These are phyloP conservation scores for Excoecaria agallocha DNA, from an alignment of 345 rosid genomes.

Conservation along the genomic window DNA sequence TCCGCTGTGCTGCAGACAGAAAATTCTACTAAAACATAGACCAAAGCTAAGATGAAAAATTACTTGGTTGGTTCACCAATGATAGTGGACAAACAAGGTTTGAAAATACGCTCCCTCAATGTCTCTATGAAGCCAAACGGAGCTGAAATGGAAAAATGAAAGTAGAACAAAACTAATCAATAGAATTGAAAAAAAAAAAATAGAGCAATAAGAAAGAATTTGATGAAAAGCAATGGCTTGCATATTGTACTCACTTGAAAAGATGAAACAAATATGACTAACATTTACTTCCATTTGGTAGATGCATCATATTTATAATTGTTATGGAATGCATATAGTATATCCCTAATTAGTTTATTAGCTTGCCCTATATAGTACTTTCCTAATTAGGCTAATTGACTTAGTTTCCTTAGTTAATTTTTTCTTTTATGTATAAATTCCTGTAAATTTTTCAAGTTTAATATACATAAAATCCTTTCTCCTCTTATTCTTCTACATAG, in stretches of 20 bases:
- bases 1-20: background rate
- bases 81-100: conserved; percentile 86
- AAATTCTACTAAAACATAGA: background rate
- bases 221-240: background rate
- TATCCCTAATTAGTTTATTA: too few relatives aligned
- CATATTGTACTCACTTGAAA: background rate
- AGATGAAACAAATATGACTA: too few relatives aligned
- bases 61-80: conserved; percentile 72
- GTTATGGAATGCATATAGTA: too few relatives aligned
- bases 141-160: conserved; percentile 39
- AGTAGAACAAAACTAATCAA: background rate
- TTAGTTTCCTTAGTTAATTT: too few relatives aligned
- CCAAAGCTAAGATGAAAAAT: conserved; percentile 6
- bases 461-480: too few relatives aligned
- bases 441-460: too few relatives aligned
- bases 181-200: background rate
- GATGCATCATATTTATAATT: too few relatives aligned
- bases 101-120: conserved; percentile 92
- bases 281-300: too few relatives aligned
- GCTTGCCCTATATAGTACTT: too few relatives aligned
- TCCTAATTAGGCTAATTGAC: too few relatives aligned
- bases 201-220: background rate
- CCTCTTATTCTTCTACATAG: too few relatives aligned
- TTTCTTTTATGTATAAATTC: too few relatives aligned
- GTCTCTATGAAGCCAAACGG: conserved; percentile 87